A percentile compares a stretch with the other conserved stretches of the same genome.
Conservation (phyloP, 805 yeast species). For the Saccharomyces paradoxus region DNA sequence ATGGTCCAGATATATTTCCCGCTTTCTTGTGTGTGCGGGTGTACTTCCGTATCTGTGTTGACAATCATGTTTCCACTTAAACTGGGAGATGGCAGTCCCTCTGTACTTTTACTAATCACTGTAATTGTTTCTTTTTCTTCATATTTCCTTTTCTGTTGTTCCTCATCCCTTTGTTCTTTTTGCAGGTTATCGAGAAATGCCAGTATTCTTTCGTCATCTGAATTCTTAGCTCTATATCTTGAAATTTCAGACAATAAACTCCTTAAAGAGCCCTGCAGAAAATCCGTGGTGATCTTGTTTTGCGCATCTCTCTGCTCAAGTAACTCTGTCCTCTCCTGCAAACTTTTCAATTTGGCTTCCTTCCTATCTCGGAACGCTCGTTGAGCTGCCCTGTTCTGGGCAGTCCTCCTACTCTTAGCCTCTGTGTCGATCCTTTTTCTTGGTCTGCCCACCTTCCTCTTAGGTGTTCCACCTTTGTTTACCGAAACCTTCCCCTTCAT, state of each 20-base stretch:
- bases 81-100: neutral
- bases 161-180: neutral
- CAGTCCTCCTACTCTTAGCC: conserved; percentile 83
- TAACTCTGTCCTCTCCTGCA: conserved; percentile 66
- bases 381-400: conserved; percentile 98
- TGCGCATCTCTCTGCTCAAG: conserved; percentile 66
- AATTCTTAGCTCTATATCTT: conserved; percentile 41
- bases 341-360: conserved; percentile 75
- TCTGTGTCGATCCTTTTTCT: conserved; percentile 72
- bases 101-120: neutral
- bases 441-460: conserved; percentile 41
- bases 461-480: conserved; percentile 3
- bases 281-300: conserved; percentile 63
- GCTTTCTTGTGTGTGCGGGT: neutral
- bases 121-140: neutral
- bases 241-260: conserved; percentile 64
- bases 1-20: neutral
- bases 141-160: neutral
- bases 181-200: neutral
- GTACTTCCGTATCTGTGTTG: neutral
- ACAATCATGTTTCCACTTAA: neutral
- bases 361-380: conserved; percentile 93
- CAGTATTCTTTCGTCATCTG: conserved; percentile 16
- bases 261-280: conserved; percentile 67
- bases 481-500: neutral